Base-by-base conservation (phyloP, 2,329 filamentous ascomycete genomes). In the Penicillium sp. region DNA sequence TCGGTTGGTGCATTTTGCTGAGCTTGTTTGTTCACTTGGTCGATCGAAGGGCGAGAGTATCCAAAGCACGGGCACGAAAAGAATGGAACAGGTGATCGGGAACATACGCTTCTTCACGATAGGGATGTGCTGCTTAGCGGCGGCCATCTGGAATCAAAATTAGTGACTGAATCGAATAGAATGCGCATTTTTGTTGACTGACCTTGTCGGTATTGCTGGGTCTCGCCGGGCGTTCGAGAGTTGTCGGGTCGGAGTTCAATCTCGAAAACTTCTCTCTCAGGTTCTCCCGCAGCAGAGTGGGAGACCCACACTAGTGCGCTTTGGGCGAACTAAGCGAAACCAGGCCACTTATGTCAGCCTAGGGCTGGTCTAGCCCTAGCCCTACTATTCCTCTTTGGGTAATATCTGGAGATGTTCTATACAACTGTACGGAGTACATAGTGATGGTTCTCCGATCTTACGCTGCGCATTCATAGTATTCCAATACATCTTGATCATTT, bases 91-190 rank as follows among this genome's bases (percentile, higher is more conserved):
- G 55, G 28, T 46, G n/a, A 50, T 55, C 56, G 57, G 52, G 64
- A 70, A 89, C 88, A 73, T 91, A 95, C 89, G 89, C 89, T 98
- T 98, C 88, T 98, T 98, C 73, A 98, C 88, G 83, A 98, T 98
- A 72, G 90, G 85, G 74, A 97, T 84, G 79, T 97, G 93, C 83
- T 95, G 94, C 87, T 94, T 95, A 78, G 91, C 87, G 85, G 90
- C 83, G 82, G 91, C 89, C 93, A 97, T 97, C 90, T 63, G 59
- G 40, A 61, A 53, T 48, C 35, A 39, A 51, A 45, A 48, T 43
- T 35, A 37, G 44, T 43, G 44, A 43, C 43, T 45, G 35, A 37
- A 37, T 53, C 24, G 43, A 51, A 48, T 46, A 45, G 26, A 35
- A 31, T 34, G 22, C 35, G 44, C 33, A 40, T 54, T 35, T 35